phyloP scores from a whole-genome alignment of 1,284 basidiomycete species.

The Boletus sp. region DNA sequence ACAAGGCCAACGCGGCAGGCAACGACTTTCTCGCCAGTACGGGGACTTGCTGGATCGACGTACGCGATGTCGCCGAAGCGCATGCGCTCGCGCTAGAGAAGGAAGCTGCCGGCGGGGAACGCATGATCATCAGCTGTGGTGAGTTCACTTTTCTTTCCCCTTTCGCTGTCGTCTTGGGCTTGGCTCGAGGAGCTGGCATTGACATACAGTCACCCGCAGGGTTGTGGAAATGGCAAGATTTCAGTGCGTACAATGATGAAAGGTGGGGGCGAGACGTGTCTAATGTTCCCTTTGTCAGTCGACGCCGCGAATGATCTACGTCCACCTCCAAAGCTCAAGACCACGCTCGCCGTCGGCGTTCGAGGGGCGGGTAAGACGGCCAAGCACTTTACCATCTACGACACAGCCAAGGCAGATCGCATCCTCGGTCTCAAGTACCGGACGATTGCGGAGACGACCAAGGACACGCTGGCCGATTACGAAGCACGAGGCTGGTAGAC shows the following conservation, averaged over 20 bases:
- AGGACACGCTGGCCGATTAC: conserved; percentile 48
- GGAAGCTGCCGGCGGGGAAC: conserved; percentile 60
- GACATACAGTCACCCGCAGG: conserved; percentile 14
- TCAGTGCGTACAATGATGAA: conserved; percentile 25
- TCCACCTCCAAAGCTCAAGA: conserved; percentile 29
- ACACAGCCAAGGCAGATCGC: conserved; percentile 44
- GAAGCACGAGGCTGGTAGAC: conserved; percentile 42
- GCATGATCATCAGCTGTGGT: conserved; percentile 55
- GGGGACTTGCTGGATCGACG: conserved; percentile 42
- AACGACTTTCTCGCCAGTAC: conserved; percentile 37
- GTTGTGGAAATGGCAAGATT: conserved; percentile 38
- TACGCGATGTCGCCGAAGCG: conserved; percentile 56
- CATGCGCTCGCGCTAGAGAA: conserved; percentile 59
- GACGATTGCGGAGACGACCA: conserved; percentile 45
- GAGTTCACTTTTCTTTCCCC: conserved; percentile 11
- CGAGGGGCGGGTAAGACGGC: conserved; percentile 44
- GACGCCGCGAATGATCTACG: conserved; percentile 35
- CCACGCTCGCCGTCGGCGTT: conserved; percentile 27
- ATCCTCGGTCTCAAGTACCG: conserved; percentile 53
- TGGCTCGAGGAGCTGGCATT: not conserved
- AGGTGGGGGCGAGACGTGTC: not conserved
- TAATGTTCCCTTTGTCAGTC: conserved; percentile 30
- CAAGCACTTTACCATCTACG: conserved; percentile 37
- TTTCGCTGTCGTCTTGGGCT: too few species aligned
- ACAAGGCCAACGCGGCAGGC: conserved; percentile 23